A percentile compares a stretch with the other conserved stretches of the same genome.
Evolutionary conservation across 768 basidiomycete genomes (phyloP).

Genomic region (Agaricus subrufescens): DNA sequence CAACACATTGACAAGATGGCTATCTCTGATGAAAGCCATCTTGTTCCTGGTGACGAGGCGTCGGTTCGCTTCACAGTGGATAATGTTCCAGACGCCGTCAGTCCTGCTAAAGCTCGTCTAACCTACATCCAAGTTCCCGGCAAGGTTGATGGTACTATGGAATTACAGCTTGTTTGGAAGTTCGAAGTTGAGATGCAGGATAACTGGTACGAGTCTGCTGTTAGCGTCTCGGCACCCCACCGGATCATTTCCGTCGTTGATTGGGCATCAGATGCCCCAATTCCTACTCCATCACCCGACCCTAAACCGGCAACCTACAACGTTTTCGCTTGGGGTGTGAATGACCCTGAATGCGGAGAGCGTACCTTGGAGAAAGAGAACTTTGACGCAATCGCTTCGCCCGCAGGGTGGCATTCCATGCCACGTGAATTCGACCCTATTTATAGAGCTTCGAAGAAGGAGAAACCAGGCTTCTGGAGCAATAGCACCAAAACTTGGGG

Average conservation of each 20-base stretch:
- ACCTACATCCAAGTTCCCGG: slow-evolving; percentile 81
- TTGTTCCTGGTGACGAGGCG: slow-evolving; percentile 36
- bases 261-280: slow-evolving; percentile 82
- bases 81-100: slow-evolving; percentile 73
- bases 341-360: slow-evolving; percentile 76
- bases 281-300: slow-evolving; percentile 31
- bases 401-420: slow-evolving; percentile 88
- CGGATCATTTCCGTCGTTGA: slow-evolving; percentile 87
- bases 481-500: slow-evolving; percentile 84
- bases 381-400: slow-evolving; percentile 75
- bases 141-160: slow-evolving; percentile 47
- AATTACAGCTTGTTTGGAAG: slow-evolving; percentile 82
- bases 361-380: slow-evolving; percentile 57
- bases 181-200: slow-evolving; percentile 92
- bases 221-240: slow-evolving; percentile 70
- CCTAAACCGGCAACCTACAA: slow-evolving; percentile 49
- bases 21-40: slow-evolving; percentile 35
- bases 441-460: slow-evolving; percentile 19
- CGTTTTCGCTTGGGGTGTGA: slow-evolving; percentile 77
- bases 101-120: slow-evolving; percentile 74
- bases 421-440: slow-evolving; percentile 69
- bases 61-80: slow-evolving; percentile 36
- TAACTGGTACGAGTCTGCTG: slow-evolving; percentile 93
- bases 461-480: slow-evolving; percentile 34
- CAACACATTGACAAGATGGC: slow-evolving; percentile 47